Evolutionary conservation across 2,329 filamentous ascomycete genomes (phyloP).

Genomic region (Arthrobotrys musiformis): DNA sequence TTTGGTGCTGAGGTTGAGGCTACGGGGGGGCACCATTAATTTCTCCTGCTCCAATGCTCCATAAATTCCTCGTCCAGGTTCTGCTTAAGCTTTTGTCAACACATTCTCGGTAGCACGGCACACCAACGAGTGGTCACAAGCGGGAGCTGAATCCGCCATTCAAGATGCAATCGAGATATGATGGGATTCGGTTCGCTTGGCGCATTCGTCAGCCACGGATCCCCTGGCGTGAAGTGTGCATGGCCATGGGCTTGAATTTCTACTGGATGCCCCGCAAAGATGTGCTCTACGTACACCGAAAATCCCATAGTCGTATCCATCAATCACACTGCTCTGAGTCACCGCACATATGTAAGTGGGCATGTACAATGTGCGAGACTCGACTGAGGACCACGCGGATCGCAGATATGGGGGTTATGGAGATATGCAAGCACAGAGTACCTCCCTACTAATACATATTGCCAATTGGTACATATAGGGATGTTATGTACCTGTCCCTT

Average conservation of each 20-base stretch:
- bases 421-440: no score
- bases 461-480: not conserved
- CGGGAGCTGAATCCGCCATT: constrained; percentile 35
- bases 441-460: not conserved
- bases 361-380: not conserved
- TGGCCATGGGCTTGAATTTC: not conserved
- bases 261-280: constrained; percentile 1
- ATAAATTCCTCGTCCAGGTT: not conserved
- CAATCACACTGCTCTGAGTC: constrained; percentile 10
- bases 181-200: constrained; percentile 12
- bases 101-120: constrained; percentile 34
- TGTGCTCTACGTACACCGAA: not conserved
- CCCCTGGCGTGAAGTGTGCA: not conserved
- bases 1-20: not conserved
- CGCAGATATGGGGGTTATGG: not conserved
- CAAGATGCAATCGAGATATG: not conserved
- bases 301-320: not conserved
- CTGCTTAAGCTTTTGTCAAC: constrained; percentile 16
- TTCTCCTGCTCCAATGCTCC: no score
- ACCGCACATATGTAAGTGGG: not conserved
- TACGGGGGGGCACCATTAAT: not conserved
- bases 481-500: no score
- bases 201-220: constrained; percentile 23
- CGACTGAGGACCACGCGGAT: not conserved
- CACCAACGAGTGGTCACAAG: not conserved